Conservation (phyloP, 176 grass and related monocot genomes). For the Eremochloa ophiuroides region DNA sequence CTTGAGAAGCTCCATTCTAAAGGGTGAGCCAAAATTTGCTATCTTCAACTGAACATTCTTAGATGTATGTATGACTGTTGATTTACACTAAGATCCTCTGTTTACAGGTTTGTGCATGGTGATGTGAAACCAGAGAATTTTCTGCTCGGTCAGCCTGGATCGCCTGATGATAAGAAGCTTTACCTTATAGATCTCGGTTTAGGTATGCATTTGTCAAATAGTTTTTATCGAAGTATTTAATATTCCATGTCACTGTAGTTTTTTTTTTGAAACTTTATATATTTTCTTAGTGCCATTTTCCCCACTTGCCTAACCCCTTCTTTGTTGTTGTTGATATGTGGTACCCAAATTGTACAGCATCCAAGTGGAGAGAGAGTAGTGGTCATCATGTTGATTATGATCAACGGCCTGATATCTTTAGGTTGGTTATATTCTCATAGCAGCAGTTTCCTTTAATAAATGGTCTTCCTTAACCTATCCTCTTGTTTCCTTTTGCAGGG, state of each 20-base stretch:
- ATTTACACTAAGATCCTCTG: slow-evolving; percentile 5
- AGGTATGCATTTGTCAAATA: slow-evolving; percentile 46
- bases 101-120: slow-evolving; percentile 95
- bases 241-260: slow-evolving; percentile 2
- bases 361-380: slow-evolving; percentile 67
- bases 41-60: not conserved
- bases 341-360: slow-evolving; percentile 52
- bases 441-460: slow-evolving; percentile 18
- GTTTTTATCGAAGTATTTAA: not conserved
- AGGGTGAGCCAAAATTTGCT: slow-evolving; percentile 47
- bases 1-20: slow-evolving; percentile 88
- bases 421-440: slow-evolving; percentile 39
- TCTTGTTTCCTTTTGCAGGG: slow-evolving; percentile 49
- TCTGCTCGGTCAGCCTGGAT: slow-evolving; percentile 85
- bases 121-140: slow-evolving; percentile 99
- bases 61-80: not conserved
- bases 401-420: slow-evolving; percentile 92
- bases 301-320: not conserved
- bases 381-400: slow-evolving; percentile 92
- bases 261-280: not conserved
- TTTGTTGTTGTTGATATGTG: slow-evolving; percentile 5
- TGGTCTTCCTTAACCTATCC: not conserved
- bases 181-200: slow-evolving; percentile 97
- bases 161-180: slow-evolving; percentile 89
- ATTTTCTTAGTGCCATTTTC: slow-evolving; percentile 11